Conservation (phyloP, 352 stramenopile species). For the Phytopythium mirpurense region DNA sequence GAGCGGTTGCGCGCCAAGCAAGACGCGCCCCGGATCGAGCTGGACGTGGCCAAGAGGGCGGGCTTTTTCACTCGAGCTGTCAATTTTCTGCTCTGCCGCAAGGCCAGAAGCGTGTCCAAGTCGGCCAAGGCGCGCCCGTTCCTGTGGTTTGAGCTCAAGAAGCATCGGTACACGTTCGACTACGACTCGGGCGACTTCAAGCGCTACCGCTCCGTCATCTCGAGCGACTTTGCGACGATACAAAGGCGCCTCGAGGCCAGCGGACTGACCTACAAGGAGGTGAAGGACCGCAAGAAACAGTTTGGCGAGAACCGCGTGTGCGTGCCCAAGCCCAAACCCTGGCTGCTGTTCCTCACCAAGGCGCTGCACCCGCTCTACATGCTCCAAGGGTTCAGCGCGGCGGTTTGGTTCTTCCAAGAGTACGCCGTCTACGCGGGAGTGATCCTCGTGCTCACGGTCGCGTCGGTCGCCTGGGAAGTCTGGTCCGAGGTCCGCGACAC, state of each 20-base stretch:
- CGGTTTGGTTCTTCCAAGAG: slow-evolving; percentile 36
- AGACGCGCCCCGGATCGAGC: no score
- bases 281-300: slow-evolving; percentile 15
- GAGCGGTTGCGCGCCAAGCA: background rate
- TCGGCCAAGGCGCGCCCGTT: slow-evolving; percentile 6
- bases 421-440: slow-evolving; percentile 41
- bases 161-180: slow-evolving; percentile 59
- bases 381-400: slow-evolving; percentile 50
- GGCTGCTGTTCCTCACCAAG: slow-evolving; percentile 44
- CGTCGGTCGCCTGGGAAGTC: slow-evolving; percentile 45
- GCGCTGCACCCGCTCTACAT: slow-evolving; percentile 55
- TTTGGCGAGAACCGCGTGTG: slow-evolving; percentile 42
- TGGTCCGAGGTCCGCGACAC: slow-evolving; percentile 38
- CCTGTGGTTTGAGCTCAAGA: slow-evolving; percentile 68
- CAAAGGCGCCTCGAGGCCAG: slow-evolving; percentile 12
- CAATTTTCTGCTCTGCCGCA: background rate
- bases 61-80: background rate
- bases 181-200: slow-evolving; percentile 41
- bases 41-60: background rate
- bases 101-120: background rate
- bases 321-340: slow-evolving; percentile 25
- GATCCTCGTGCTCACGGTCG: slow-evolving; percentile 33
- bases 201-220: slow-evolving; percentile 30
- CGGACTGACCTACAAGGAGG: slow-evolving; percentile 8
- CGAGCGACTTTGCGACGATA: slow-evolving; percentile 17